phyloP scores from a whole-genome alignment of 208 protist genomes.

The Crithidia mellificae region DNA sequence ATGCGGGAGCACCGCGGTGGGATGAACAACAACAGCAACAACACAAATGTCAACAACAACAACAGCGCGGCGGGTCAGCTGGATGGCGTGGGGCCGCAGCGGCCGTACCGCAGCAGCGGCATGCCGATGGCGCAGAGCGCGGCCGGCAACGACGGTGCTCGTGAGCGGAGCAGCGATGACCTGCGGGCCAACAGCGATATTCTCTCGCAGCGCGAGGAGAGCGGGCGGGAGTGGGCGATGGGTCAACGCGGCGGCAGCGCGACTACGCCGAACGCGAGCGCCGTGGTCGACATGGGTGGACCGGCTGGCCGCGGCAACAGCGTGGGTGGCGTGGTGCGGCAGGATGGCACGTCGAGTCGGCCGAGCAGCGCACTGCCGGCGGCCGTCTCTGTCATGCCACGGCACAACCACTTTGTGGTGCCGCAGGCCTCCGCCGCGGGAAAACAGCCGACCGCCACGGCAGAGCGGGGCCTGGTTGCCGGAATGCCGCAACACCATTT shows the following conservation, averaged over 20 bases:
- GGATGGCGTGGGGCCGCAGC: constrained; percentile 12
- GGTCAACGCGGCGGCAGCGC: constrained; percentile 11
- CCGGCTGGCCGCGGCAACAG: background rate
- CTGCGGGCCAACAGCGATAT: constrained; percentile 16
- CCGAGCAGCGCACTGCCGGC: constrained; percentile 2
- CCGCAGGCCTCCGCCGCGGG: constrained; percentile 3
- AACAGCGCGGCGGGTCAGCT: constrained; percentile 6
- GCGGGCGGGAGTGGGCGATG: constrained; percentile 14
- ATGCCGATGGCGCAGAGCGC: background rate
- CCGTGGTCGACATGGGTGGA: background rate
- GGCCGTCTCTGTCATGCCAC: constrained; percentile 10
- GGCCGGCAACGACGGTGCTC: constrained; percentile 6
- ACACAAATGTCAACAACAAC: no score
- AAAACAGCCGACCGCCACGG: background rate
- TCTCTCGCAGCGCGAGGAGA: constrained; percentile 27
- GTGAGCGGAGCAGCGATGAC: constrained; percentile 30
- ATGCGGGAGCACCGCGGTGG: constrained; percentile 22
- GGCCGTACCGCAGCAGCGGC: constrained; percentile 31
- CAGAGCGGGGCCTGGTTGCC: constrained; percentile 15
- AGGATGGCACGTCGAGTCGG: background rate
- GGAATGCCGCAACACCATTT: constrained; percentile 22
- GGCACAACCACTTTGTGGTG: constrained; percentile 22
- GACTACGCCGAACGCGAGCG: constrained; percentile 1
- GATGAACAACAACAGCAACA: background rate
- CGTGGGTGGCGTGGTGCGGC: background rate